These are phyloP conservation scores for Phaeoacremonium minimum DNA, from an alignment of 2,329 filamentous ascomycete genomes.

Conservation along the genomic window DNA sequence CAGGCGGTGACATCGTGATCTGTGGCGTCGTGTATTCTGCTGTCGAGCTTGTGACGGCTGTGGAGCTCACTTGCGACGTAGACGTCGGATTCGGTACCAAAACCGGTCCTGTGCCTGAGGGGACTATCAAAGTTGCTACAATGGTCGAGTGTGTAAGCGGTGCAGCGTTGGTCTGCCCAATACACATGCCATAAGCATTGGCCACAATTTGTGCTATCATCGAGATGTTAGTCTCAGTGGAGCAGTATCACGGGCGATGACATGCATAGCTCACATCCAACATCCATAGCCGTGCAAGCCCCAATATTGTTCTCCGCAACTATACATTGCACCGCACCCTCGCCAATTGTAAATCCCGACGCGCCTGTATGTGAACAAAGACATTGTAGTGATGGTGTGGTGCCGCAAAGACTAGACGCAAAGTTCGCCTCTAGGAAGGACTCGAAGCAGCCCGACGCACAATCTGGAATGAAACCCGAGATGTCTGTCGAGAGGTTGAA, in stretches of 20 bases:
- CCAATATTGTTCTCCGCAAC: slow-evolving; percentile 45
- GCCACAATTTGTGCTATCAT: slow-evolving; percentile 34
- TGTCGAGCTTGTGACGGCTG: slow-evolving; percentile 8
- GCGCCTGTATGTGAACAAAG: slow-evolving; percentile 57
- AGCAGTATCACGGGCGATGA: neutral
- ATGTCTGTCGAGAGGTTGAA: slow-evolving; percentile 31
- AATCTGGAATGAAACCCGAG: slow-evolving; percentile 46
- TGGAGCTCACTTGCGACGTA: slow-evolving; percentile 8
- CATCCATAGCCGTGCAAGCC: slow-evolving; percentile 45
- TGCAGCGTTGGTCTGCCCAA: slow-evolving; percentile 40
- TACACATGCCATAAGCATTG: slow-evolving; percentile 56
- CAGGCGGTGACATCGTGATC: slow-evolving; percentile 4
- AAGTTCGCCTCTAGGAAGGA: slow-evolving; percentile 61
- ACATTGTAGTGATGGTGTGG: slow-evolving; percentile 51
- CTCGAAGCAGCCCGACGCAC: slow-evolving; percentile 57
- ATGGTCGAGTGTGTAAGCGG: slow-evolving; percentile 55
- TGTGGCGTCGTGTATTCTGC: slow-evolving; percentile 6
- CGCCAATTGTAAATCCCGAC: slow-evolving; percentile 66
- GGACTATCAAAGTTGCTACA: slow-evolving; percentile 49
- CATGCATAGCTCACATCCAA: slow-evolving; percentile 25
- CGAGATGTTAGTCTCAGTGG: slow-evolving; percentile 11
- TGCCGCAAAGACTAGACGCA: slow-evolving; percentile 40
- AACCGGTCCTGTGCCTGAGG: slow-evolving; percentile 28
- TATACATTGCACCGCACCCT: slow-evolving; percentile 66
- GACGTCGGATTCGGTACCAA: slow-evolving; percentile 16